A percentile compares a stretch with the other conserved stretches of the same genome.
These are phyloP conservation scores for Laguncularia racemosa DNA, from an alignment of 345 rosid species.

Conservation along the genomic window DNA sequence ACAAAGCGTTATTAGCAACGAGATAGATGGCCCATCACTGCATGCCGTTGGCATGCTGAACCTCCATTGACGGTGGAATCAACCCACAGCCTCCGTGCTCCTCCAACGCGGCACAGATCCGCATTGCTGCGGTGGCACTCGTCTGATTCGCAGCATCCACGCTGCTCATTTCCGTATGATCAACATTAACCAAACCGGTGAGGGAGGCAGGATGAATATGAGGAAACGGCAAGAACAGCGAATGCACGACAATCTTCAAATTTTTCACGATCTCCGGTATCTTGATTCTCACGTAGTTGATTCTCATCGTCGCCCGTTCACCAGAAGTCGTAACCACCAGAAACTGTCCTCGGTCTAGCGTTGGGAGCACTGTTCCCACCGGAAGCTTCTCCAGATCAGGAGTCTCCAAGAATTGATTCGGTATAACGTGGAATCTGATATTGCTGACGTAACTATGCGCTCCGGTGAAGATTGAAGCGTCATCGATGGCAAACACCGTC, in stretches of 20 bases:
- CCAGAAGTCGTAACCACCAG: conserved; percentile 26
- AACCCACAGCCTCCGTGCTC: conserved; percentile 6
- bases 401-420: conserved; percentile 29
- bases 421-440: conserved; percentile 53
- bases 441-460: conserved; percentile 34
- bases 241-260: conserved; percentile 17
- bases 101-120: conserved; percentile 3
- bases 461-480: conserved; percentile 49
- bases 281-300: conserved; percentile 19
- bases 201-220: conserved; percentile 13
- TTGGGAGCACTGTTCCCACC: conserved; percentile 22
- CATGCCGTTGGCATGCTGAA: too few relatives aligned
- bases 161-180: not conserved
- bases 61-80: not conserved
- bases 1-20: too few relatives aligned
- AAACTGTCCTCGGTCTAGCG: conserved; percentile 27
- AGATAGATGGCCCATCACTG: too few relatives aligned
- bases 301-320: conserved; percentile 8
- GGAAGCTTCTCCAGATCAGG: conserved; percentile 39
- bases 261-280: conserved; percentile 16
- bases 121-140: not conserved
- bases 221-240: conserved; percentile 20
- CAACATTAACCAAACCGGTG: conserved; percentile 3
- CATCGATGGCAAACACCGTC: conserved; percentile 54
- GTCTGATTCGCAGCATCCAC: not conserved